These are phyloP conservation scores for Candida sp. DNA, from an alignment of 1,139 yeast genomes.

Conservation along the genomic window DNA sequence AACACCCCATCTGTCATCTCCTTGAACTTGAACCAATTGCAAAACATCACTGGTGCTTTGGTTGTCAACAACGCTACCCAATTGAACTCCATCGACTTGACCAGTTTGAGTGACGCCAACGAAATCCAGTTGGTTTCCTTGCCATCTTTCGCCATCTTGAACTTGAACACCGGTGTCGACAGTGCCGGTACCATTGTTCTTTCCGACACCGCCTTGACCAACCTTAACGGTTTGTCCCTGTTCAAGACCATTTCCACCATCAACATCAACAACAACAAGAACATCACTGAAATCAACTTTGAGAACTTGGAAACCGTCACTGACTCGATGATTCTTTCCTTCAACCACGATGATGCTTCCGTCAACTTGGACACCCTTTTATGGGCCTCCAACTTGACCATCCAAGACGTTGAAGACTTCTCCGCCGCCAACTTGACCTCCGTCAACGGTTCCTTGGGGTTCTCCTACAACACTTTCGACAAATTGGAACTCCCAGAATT, in stretches of 20 bases:
- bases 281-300: conserved; percentile 42
- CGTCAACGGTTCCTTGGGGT: conserved; percentile 45
- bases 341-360: conserved; percentile 48
- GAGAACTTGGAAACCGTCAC: conserved; percentile 36
- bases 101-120: conserved; percentile 32
- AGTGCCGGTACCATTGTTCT: conserved; percentile 37
- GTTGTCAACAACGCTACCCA: conserved; percentile 43
- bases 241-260: conserved; percentile 37
- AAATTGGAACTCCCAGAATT: conserved; percentile 33
- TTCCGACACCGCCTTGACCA: conserved; percentile 48
- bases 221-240: conserved; percentile 40
- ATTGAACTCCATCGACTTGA: conserved; percentile 43
- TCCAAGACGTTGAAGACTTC: conserved; percentile 43
- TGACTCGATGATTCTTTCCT: conserved; percentile 42
- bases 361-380: conserved; percentile 39
- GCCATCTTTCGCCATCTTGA: conserved; percentile 46
- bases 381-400: conserved; percentile 50
- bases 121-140: conserved; percentile 43
- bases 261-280: conserved; percentile 51
- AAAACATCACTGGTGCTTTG: conserved; percentile 41
- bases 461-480: conserved; percentile 47
- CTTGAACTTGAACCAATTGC: conserved; percentile 34
- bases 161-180: conserved; percentile 41
- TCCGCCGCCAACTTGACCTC: conserved; percentile 37
- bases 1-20: conserved; percentile 47